Conservation (phyloP, 352 stramenopile species). For the Pilasporangium apinafurcum region DNA sequence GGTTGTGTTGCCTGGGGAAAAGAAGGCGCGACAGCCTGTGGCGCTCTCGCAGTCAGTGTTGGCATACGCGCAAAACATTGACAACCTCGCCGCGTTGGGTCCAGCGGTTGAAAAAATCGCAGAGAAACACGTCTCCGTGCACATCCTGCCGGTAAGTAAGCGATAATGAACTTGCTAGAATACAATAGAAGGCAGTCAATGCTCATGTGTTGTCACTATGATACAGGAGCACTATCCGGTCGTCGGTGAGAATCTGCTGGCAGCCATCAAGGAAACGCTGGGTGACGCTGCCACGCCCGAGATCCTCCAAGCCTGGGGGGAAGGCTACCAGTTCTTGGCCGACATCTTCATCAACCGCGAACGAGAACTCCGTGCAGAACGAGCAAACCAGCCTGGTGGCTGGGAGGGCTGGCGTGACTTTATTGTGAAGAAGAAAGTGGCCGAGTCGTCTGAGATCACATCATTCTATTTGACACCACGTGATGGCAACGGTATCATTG, state of each 20-base stretch:
- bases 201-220: too few species aligned
- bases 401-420: conserved; percentile 62
- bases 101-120: conserved; percentile 51
- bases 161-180: too few species aligned
- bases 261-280: conserved; percentile 49
- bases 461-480: conserved; percentile 48
- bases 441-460: conserved; percentile 39
- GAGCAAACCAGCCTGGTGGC: conserved; percentile 23
- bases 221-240: conserved; percentile 72
- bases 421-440: conserved; percentile 36
- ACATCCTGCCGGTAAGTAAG: conserved; percentile 54
- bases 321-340: conserved; percentile 52
- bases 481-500: conserved; percentile 22
- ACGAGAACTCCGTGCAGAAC: conserved; percentile 24
- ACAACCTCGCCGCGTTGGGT: conserved; percentile 37
- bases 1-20: conserved; percentile 23
- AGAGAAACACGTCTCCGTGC: conserved; percentile 52
- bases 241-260: conserved; percentile 46
- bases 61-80: conserved; percentile 55
- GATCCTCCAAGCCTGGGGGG: conserved; percentile 46
- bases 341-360: conserved; percentile 58
- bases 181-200: too few species aligned
- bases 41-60: conserved; percentile 52
- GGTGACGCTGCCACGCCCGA: conserved; percentile 48
- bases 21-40: conserved; percentile 33